These are phyloP conservation scores for Pseudocercospora fuligena DNA, from an alignment of 2,329 filamentous ascomycete genomes.

Conservation along the genomic window DNA sequence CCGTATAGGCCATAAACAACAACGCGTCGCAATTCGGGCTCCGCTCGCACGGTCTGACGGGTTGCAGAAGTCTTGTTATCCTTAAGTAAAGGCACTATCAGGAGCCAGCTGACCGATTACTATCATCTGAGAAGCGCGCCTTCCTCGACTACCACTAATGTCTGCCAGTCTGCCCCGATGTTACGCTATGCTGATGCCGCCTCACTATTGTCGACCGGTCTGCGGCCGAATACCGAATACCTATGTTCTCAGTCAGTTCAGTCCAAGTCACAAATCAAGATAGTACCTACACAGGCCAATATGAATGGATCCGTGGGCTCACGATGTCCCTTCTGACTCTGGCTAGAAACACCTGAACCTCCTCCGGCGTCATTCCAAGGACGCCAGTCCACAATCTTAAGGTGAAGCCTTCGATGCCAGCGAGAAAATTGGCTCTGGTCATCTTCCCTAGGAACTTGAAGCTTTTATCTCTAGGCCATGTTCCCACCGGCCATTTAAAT, in stretches of 20 bases:
- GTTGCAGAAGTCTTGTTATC: too few species aligned
- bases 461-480: conserved; percentile 32
- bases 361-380: conserved; percentile 12
- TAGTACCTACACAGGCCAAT: conserved; percentile 18
- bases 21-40: too few species aligned
- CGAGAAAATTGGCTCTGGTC: conserved; percentile 30
- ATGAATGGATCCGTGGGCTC: conserved; percentile 16
- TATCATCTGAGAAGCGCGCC: too few species aligned
- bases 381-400: conserved; percentile 13
- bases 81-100: too few species aligned
- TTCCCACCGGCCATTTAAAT: conserved; percentile 28
- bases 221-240: conserved; percentile 16
- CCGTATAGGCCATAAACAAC: too few species aligned
- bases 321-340: conserved; percentile 16
- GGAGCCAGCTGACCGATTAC: too few species aligned
- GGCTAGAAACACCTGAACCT: conserved; percentile 15
- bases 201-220: not conserved
- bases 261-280: not conserved
- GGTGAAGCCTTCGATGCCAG: conserved; percentile 48
- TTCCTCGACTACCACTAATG: too few species aligned
- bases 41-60: too few species aligned
- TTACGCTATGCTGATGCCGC: not conserved
- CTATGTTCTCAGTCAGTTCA: not conserved
- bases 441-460: conserved; percentile 29
- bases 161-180: too few species aligned